A percentile compares a stretch with the other conserved stretches of the same genome.
These are phyloP conservation scores for Monilinia fructicola DNA, from an alignment of 2,329 filamentous ascomycete species.

Conservation along the genomic window DNA sequence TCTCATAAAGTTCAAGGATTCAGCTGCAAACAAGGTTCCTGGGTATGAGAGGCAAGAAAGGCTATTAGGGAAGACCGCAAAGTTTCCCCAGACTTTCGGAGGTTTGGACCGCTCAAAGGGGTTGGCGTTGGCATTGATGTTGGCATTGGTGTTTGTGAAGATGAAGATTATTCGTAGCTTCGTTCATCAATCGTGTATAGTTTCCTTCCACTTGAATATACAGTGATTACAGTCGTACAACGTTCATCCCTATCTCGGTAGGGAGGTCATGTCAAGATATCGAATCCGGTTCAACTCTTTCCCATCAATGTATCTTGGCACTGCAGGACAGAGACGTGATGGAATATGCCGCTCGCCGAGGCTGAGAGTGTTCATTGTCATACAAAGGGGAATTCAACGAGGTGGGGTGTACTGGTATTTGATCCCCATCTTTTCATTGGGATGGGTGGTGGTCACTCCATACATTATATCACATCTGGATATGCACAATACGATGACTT, in stretches of 20 bases:
- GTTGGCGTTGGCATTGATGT: neutral
- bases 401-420: neutral
- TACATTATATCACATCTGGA: conserved; percentile 1
- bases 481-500: neutral
- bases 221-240: neutral
- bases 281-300: conserved; percentile 11
- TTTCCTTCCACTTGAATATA: no score
- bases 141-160: neutral
- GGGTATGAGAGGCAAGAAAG: no score
- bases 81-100: conserved; percentile 8
- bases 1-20: no score
- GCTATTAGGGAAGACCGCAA: neutral
- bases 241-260: neutral
- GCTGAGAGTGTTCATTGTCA: conserved; percentile 9
- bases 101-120: neutral
- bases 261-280: neutral
- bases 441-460: neutral
- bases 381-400: conserved; percentile 11
- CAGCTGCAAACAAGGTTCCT: no score
- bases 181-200: neutral
- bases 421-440: neutral
- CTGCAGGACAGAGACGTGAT: conserved; percentile 11
- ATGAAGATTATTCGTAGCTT: neutral
- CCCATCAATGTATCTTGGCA: conserved; percentile 3
- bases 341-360: conserved; percentile 23